phyloP scores from a whole-genome alignment of 2,329 filamentous ascomycete species.

The Pseudopyricularia cyperi region DNA sequence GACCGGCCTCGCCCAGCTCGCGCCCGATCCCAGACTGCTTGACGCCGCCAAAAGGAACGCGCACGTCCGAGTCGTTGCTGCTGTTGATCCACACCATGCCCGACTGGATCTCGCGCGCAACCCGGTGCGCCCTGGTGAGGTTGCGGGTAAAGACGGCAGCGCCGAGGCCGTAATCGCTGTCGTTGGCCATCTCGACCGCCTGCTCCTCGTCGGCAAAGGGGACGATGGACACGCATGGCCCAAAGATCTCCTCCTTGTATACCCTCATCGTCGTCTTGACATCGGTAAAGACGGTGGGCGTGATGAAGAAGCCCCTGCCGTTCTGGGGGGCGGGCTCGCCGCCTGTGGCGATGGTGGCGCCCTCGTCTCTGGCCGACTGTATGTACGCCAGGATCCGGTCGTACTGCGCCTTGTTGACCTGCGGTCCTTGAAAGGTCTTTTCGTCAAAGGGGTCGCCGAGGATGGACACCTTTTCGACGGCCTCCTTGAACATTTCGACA shows the following conservation, averaged over 20 bases:
- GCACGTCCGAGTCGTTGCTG: slow-evolving; percentile 31
- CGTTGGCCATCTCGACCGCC: slow-evolving; percentile 20
- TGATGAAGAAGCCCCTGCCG: slow-evolving; percentile 22
- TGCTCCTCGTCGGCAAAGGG: slow-evolving; percentile 22
- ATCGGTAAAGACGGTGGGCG: slow-evolving; percentile 20
- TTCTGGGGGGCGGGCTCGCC: slow-evolving; percentile 44
- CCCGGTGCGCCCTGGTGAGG: slow-evolving; percentile 28
- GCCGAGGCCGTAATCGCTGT: slow-evolving; percentile 44
- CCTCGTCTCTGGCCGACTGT: slow-evolving; percentile 51
- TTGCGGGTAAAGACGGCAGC: slow-evolving; percentile 45
- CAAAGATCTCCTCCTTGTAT: slow-evolving; percentile 22
- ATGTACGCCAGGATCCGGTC: slow-evolving; percentile 56
- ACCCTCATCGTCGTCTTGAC: slow-evolving; percentile 21
- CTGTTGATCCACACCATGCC: slow-evolving; percentile 38
- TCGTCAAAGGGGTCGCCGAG: slow-evolving; percentile 57
- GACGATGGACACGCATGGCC: slow-evolving; percentile 19
- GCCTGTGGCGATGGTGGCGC: slow-evolving; percentile 47
- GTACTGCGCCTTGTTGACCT: slow-evolving; percentile 55
- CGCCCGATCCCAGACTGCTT: slow-evolving; percentile 24
- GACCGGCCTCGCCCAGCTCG: slow-evolving; percentile 21
- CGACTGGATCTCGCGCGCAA: slow-evolving; percentile 41
- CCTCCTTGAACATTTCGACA: slow-evolving; percentile 45
- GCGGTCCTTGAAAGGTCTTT: slow-evolving; percentile 55
- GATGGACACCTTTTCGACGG: slow-evolving; percentile 42
- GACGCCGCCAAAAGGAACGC: slow-evolving; percentile 33